Base-by-base conservation (phyloP, 306 rosid species). In the Hylodesmum podocarpum region DNA sequence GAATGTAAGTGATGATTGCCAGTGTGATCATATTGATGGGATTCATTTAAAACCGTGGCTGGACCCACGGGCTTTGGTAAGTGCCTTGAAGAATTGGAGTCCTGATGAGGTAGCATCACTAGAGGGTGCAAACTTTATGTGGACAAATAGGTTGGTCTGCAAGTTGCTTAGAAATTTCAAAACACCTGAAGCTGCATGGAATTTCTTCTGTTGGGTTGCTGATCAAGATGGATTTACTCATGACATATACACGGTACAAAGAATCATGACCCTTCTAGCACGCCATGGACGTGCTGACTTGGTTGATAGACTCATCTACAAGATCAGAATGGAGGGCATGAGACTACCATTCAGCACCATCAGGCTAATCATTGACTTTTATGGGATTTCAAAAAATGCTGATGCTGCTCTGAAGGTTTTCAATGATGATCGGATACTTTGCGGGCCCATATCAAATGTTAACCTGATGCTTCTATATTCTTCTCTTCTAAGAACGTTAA, bases 361-460 rank as follows among this genome's bases (percentile, higher is more conserved):
- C 69, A 89, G 92, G 77, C 81, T 90, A 67, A 83, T 90, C 70
- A 83, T 93, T 18, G 96, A 93, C 67, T 87, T 87, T 22, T 93
- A 89, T 77, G 97, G 97, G 78, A 76, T 89, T 76, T 89, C 91
- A 8, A 90, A 90, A 87, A 84, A 86, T 39, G 91, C 94, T 19
- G 91, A 93, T 46, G 94, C 97, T 80, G 94, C 96, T 78, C 67
- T 87, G 46, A 93, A 87, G 84, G 87, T 93, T 75, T 93, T 93
- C 84, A 84, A 66, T 16, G 76, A 78, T 28, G 87, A 86, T 47
- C 77, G 90, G 79, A 78, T 66, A 43, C 86, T 90, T 0, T 90
- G 94, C 24, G 90, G 90, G 24, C 78, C 91, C 55, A 78, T 90
- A 77, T 87, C 97, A 54, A 83, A 78, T 11, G 83, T 81, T 71